These are phyloP conservation scores for Zymoseptoria brevis DNA, from an alignment of 2,329 filamentous ascomycete genomes.

Conservation along the genomic window DNA sequence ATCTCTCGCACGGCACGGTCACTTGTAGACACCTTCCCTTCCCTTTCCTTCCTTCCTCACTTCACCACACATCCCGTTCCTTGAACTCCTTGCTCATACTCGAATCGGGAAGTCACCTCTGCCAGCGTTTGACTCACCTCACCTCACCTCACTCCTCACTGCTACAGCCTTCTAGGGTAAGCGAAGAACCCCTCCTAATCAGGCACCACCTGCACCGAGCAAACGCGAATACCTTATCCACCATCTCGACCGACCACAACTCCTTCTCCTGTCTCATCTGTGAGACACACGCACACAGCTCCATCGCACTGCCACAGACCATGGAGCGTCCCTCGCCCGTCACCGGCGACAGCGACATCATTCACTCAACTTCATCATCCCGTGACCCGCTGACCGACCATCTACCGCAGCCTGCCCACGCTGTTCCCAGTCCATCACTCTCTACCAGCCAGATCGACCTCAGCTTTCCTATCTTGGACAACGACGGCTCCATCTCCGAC, in stretches of 20 bases:
- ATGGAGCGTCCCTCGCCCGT: not conserved
- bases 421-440: not conserved
- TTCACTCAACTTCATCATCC: not conserved
- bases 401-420: constrained; percentile 9
- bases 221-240: not conserved
- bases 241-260: not conserved
- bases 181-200: not conserved
- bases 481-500: constrained; percentile 24
- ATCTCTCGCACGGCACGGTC: not conserved
- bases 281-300: not conserved
- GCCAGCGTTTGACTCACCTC: not conserved
- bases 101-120: not conserved
- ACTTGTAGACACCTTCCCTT: not conserved
- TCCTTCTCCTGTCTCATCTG: not conserved
- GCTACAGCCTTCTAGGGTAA: not conserved
- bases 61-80: not conserved
- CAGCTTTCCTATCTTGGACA: constrained; percentile 23
- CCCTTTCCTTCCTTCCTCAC: not conserved
- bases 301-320: not conserved
- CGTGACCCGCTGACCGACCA: constrained; percentile 8
- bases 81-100: too few species aligned
- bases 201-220: not conserved
- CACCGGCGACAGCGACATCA: not conserved
- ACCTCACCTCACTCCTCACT: not conserved
- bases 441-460: constrained; percentile 9